Evolutionary conservation across 208 protist species (phyloP).

Genomic region (Acanthamoeba triangularis): DNA sequence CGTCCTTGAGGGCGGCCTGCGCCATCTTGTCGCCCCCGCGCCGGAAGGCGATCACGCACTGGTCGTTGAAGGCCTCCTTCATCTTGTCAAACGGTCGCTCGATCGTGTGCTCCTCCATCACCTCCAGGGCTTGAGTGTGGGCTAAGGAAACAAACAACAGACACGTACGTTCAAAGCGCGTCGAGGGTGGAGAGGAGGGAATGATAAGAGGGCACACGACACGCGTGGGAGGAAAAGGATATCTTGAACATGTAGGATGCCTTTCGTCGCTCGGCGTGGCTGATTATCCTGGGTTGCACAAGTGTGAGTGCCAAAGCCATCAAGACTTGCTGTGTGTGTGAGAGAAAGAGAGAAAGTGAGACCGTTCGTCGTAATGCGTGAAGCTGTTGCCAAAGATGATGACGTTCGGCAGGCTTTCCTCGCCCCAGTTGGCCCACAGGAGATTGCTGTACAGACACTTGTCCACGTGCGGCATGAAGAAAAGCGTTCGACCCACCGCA

Average conservation of each 20-base stretch:
- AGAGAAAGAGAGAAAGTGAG: not conserved
- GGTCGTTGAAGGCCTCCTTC: slow-evolving; percentile 57
- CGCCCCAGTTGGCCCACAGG: slow-evolving; percentile 51
- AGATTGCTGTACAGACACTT: slow-evolving; percentile 65
- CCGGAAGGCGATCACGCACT: slow-evolving; percentile 16
- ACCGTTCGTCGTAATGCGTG: slow-evolving; percentile 45
- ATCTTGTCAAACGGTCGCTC: not conserved
- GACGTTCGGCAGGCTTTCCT: not conserved
- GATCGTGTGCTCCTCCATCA: slow-evolving; percentile 22
- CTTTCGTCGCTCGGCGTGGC: slow-evolving; percentile 26
- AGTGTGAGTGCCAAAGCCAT: not conserved
- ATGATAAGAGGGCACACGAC: not conserved
- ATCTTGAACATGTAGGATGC: slow-evolving; percentile 25
- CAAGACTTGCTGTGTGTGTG: not conserved
- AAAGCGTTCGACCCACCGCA: not conserved
- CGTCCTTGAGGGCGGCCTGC: not conserved
- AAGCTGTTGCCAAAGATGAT: slow-evolving; percentile 67
- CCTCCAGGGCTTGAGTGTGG: not conserved
- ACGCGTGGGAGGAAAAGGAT: not conserved
- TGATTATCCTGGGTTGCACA: not conserved
- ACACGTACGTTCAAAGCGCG: not conserved
- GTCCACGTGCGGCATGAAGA: slow-evolving; percentile 64
- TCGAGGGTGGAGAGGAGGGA: not conserved
- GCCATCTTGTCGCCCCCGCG: not conserved
- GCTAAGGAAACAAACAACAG: not conserved